A percentile compares a stretch with the other conserved stretches of the same genome.
These are phyloP conservation scores for Craspedostauros australis DNA, from an alignment of 108 stramenopile genomes.

Conservation along the genomic window DNA sequence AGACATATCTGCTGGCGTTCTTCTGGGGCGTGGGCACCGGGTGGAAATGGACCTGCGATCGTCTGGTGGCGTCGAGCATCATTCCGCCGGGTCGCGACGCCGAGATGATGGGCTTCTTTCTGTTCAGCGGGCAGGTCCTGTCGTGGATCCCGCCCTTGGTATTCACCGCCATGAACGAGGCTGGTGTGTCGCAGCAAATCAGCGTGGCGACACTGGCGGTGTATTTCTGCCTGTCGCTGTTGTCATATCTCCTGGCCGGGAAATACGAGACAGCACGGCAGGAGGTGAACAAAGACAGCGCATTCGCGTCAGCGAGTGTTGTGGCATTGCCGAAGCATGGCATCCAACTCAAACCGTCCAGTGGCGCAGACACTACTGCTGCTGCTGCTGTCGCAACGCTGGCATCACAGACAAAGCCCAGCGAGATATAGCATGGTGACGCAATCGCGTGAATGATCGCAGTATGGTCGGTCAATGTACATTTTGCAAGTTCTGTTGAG, in stretches of 20 bases:
- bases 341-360: no score
- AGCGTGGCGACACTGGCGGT: conserved; percentile 26
- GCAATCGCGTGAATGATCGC: no score
- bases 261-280: conserved; percentile 18
- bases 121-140: conserved; percentile 57
- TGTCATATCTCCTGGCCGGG: conserved; percentile 21
- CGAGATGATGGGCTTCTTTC: conserved; percentile 74
- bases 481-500: no score
- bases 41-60: conserved; percentile 70
- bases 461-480: no score
- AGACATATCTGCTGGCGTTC: conserved; percentile 45
- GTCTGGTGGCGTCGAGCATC: conserved; percentile 22
- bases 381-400: no score
- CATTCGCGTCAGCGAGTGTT: background rate
- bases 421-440: no score
- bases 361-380: no score
- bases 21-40: conserved; percentile 62
- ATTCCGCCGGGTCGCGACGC: conserved; percentile 69
- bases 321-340: no score
- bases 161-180: conserved; percentile 69
- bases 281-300: conserved; percentile 9
- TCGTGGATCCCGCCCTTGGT: conserved; percentile 73
- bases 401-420: no score
- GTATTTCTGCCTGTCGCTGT: conserved; percentile 21
- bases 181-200: conserved; percentile 44